These are phyloP conservation scores for Podila clonocystis DNA, from an alignment of 192 early-diverging fungal species.

Conservation along the genomic window DNA sequence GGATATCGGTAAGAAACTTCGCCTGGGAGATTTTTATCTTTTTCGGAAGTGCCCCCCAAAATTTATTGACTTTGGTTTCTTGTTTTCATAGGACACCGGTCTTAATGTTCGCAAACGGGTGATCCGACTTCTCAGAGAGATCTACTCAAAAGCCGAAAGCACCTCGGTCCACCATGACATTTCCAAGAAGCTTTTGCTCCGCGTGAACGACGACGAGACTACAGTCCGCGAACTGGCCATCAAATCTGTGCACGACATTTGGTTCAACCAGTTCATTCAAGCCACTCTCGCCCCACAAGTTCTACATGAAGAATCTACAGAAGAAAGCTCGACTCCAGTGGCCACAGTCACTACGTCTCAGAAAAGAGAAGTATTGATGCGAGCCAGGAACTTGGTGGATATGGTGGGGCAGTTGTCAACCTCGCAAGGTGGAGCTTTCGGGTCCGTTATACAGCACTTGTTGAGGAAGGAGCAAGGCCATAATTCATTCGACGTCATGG, in stretches of 20 bases:
- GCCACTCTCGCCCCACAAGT: not conserved
- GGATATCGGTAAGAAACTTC: constrained; percentile 72
- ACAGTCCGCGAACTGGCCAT: constrained; percentile 34
- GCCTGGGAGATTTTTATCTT: not conserved
- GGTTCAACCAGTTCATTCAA: constrained; percentile 20
- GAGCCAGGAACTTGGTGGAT: constrained; percentile 18
- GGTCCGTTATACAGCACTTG: constrained; percentile 17
- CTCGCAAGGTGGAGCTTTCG: constrained; percentile 19
- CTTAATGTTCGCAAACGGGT: constrained; percentile 89
- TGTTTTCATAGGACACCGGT: constrained; percentile 77
- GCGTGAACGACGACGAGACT: constrained; percentile 73
- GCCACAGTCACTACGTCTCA: constrained; percentile 11
- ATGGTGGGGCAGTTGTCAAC: constrained; percentile 22
- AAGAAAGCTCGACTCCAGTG: not conserved
- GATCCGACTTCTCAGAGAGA: constrained; percentile 79
- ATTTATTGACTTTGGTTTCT: no score
- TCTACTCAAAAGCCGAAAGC: constrained; percentile 67
- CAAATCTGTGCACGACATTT: constrained; percentile 31
- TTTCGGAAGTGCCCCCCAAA: not conserved
- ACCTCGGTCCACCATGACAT: constrained; percentile 68
- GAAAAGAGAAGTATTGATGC: constrained; percentile 22
- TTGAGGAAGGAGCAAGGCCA: constrained; percentile 21
- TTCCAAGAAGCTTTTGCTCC: constrained; percentile 73
- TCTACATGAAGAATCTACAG: not conserved
- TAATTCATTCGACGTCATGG: not conserved